Conservation (phyloP, 169 alveolate species). For the Plasmodium reichenowi region DNA sequence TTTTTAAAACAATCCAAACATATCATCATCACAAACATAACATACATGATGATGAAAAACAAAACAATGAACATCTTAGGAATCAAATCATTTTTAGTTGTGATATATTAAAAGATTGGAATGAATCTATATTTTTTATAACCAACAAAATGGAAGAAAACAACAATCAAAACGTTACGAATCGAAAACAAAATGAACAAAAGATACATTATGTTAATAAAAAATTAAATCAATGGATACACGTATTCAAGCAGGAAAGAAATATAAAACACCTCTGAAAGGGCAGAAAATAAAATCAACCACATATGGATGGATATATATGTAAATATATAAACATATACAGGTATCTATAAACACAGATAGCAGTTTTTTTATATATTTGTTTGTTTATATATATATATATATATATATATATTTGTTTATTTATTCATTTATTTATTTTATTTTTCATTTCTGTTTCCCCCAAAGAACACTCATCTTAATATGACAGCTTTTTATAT, state of each 20-base stretch:
- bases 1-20: background rate
- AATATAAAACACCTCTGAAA: constrained; percentile 6
- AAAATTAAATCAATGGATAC: constrained; percentile 54
- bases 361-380: too few species aligned
- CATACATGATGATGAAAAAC: background rate
- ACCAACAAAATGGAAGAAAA: background rate
- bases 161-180: background rate
- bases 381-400: too few species aligned
- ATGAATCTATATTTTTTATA: constrained; percentile 10
- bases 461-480: too few species aligned
- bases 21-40: too few species aligned
- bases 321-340: background rate
- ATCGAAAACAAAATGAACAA: background rate
- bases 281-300: background rate
- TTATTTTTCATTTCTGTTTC: too few species aligned
- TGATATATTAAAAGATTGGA: constrained; percentile 33
- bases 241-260: constrained; percentile 48
- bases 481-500: too few species aligned
- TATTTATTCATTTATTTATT: too few species aligned
- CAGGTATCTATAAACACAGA: background rate
- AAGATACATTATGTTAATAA: constrained; percentile 19
- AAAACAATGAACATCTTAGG: background rate
- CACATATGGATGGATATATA: background rate
- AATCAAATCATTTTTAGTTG: constrained; percentile 4
- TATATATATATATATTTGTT: too few species aligned